Evolutionary conservation across 257 asterid genomes (phyloP).

Genomic region (Fraxinus pennsylvanica): DNA sequence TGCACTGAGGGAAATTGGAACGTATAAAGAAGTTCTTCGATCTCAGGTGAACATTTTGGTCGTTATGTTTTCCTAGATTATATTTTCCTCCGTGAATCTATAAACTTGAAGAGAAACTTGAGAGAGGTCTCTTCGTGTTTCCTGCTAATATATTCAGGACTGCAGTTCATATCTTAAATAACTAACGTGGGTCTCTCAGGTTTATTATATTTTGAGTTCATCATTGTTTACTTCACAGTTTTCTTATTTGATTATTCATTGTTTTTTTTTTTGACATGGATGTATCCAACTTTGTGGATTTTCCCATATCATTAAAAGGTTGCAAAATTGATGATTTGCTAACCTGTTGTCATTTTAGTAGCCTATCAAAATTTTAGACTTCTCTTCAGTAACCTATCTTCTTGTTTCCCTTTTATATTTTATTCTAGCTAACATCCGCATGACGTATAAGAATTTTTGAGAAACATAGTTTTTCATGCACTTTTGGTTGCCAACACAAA

Average conservation of each 20-base stretch:
- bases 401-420: background rate
- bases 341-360: conserved; percentile 8
- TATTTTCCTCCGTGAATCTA: background rate
- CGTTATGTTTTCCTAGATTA: background rate
- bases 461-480: background rate
- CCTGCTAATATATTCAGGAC: background rate
- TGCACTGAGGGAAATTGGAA: conserved; percentile 97
- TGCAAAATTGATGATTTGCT: background rate
- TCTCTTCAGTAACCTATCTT: background rate
- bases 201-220: background rate
- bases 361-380: background rate
- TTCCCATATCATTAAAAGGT: background rate
- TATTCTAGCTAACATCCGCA: background rate
- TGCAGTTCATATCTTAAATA: background rate
- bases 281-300: background rate
- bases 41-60: conserved; percentile 67
- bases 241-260: background rate
- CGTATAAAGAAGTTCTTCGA: conserved; percentile 98
- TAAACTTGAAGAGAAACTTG: no score
- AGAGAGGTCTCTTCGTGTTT: background rate
- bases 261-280: background rate
- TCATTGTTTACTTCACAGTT: background rate
- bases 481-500: background rate
- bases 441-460: background rate
- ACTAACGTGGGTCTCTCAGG: background rate